These are phyloP conservation scores for Kwoniella dejecticola DNA, from an alignment of 768 basidiomycete genomes.

Conservation along the genomic window DNA sequence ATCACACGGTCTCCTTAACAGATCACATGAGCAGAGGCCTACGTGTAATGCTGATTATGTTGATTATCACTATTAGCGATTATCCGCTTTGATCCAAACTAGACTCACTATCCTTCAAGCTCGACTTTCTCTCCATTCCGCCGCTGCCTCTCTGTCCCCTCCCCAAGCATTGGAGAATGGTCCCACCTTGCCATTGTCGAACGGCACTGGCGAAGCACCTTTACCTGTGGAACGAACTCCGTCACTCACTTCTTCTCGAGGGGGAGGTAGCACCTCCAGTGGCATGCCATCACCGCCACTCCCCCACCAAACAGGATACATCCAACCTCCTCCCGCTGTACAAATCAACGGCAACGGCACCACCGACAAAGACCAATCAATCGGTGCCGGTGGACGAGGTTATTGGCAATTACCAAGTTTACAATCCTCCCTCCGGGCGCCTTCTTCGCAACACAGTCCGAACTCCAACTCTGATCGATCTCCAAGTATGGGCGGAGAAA, in stretches of 20 bases:
- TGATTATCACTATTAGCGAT: slow-evolving; percentile 29
- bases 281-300: slow-evolving; percentile 15
- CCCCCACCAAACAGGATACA: slow-evolving; percentile 1
- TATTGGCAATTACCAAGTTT: slow-evolving; percentile 24
- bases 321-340: slow-evolving; percentile 10
- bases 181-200: not conserved
- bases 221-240: slow-evolving; percentile 15
- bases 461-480: no score
- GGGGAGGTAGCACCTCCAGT: slow-evolving; percentile 13
- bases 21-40: not conserved
- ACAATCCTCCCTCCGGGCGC: slow-evolving; percentile 17
- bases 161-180: not conserved
- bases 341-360: not conserved
- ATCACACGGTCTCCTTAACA: no score
- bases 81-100: slow-evolving; percentile 52
- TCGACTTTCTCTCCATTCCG: slow-evolving; percentile 42
- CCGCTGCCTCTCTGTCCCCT: slow-evolving; percentile 31
- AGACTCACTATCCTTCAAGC: slow-evolving; percentile 53
- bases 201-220: not conserved
- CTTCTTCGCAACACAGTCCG: not conserved
- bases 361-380: not conserved
- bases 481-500: not conserved
- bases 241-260: slow-evolving; percentile 18
- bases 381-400: not conserved
- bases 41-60: slow-evolving; percentile 3